Conservation (phyloP, 2,329 filamentous ascomycete species). For the Colletotrichum nymphaeae region DNA sequence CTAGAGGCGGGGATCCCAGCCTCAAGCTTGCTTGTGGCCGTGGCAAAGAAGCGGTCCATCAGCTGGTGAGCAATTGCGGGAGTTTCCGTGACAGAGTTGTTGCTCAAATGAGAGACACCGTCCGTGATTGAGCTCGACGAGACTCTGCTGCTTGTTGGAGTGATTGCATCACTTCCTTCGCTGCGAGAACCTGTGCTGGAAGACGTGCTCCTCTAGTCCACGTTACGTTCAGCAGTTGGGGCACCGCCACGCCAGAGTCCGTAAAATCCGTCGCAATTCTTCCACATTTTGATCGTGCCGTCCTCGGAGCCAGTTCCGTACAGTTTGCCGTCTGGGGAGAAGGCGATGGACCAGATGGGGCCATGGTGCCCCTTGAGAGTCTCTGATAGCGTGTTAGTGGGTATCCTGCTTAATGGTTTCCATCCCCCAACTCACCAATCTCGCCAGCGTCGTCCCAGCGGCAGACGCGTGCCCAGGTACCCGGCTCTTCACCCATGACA, state of each 20-base stretch:
- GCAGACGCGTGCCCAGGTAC: constrained; percentile 97
- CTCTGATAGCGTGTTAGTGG: constrained; percentile 61
- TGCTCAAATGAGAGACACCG: constrained; percentile 21
- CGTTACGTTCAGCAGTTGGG: constrained; percentile 26
- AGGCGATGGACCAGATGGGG: constrained; percentile 95
- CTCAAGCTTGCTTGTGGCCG: neutral
- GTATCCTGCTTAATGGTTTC: neutral
- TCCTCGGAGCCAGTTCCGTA: constrained; percentile 98
- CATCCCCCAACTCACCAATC: constrained; percentile 65
- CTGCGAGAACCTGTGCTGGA: constrained; percentile 28
- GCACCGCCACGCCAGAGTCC: constrained; percentile 70
- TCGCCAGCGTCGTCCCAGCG: constrained; percentile 86
- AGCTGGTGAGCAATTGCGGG: constrained; percentile 24
- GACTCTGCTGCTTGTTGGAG: constrained; percentile 28
- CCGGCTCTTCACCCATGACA: constrained; percentile 89
- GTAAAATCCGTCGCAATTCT: constrained; percentile 75
- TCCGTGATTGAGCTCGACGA: constrained; percentile 24
- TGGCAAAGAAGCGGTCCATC: constrained; percentile 26
- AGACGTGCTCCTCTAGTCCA: constrained; percentile 33
- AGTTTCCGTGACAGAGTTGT: constrained; percentile 23
- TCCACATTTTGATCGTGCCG: constrained; percentile 94
- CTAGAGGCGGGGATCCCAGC: neutral
- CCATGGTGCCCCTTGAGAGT: constrained; percentile 97
- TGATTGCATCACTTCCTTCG: constrained; percentile 18
- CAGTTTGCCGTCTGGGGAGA: constrained; percentile 93